Percentiles rank a stretch among this genome's conserved stretches.
Conservation (phyloP, 1,284 basidiomycete species). For the Ustilago sp. region DNA sequence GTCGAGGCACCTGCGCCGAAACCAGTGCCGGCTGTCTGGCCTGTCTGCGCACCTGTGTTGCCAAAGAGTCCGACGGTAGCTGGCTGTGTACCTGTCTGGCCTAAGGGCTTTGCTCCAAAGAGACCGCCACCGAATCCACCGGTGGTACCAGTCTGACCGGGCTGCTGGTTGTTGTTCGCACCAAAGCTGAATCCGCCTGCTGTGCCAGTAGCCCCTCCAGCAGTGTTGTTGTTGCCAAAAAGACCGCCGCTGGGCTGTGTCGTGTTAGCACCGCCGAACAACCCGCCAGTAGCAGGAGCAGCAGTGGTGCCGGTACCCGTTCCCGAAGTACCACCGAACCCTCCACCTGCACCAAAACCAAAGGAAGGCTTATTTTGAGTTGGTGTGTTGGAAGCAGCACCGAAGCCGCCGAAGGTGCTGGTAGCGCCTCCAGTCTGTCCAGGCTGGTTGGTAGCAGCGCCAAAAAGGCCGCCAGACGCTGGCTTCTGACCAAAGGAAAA, state of each 20-base stretch:
- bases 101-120: conserved; percentile 64
- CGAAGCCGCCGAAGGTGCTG: conserved; percentile 60
- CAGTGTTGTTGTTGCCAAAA: conserved; percentile 38
- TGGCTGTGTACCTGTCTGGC: conserved; percentile 51
- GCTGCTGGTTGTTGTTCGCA: conserved; percentile 44
- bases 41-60: conserved; percentile 31
- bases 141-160: conserved; percentile 42
- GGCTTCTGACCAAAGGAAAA: conserved; percentile 58
- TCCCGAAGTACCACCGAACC: conserved; percentile 47
- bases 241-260: conserved; percentile 54
- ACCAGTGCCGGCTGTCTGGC: conserved; percentile 64
- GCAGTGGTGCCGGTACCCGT: conserved; percentile 43
- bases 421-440: conserved; percentile 54
- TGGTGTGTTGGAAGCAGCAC: conserved; percentile 44
- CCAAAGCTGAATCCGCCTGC: conserved; percentile 56
- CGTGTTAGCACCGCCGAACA: conserved; percentile 69
- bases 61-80: conserved; percentile 70
- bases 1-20: conserved; percentile 41
- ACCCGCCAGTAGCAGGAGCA: conserved; percentile 68
- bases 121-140: conserved; percentile 61
- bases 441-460: conserved; percentile 60
- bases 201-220: conserved; percentile 28
- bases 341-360: conserved; percentile 56
- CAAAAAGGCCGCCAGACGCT: conserved; percentile 73
- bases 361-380: conserved; percentile 63